A percentile compares a stretch with the other conserved stretches of the same genome.
phyloP scores from a whole-genome alignment of 257 asterid species.

The Gentiana straminea region DNA sequence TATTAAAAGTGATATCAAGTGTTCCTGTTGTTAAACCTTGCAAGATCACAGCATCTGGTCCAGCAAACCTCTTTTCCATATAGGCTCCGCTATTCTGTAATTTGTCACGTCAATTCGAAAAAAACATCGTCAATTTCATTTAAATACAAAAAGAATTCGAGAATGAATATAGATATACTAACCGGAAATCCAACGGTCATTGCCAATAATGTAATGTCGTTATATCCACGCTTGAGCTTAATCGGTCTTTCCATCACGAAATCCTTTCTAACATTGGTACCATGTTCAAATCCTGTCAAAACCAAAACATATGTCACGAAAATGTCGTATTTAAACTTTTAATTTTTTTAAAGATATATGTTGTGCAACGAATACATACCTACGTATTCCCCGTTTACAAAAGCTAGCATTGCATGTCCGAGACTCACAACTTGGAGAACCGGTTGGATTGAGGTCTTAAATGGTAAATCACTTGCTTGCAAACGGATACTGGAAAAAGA shows the following conservation, averaged over 20 bases:
- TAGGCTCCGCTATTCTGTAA: constrained; percentile 88
- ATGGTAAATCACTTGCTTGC: constrained; percentile 57
- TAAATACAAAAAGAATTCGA: no score
- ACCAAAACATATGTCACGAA: not conserved
- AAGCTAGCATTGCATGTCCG: constrained; percentile 75
- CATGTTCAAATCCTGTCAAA: constrained; percentile 63
- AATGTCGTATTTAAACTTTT: no score
- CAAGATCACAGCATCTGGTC: constrained; percentile 55
- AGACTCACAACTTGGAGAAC: constrained; percentile 68
- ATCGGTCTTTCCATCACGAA: constrained; percentile 46
- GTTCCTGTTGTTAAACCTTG: constrained; percentile 92
- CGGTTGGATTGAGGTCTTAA: constrained; percentile 56
- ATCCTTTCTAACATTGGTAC: constrained; percentile 76
- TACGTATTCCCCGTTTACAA: constrained; percentile 61
- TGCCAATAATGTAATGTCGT: constrained; percentile 53
- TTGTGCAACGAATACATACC: constrained; percentile 25
- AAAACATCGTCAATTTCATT: not conserved
- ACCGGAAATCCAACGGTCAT: constrained; percentile 83
- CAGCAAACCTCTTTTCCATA: constrained; percentile 94
- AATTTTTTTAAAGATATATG: no score
- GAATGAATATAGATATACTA: not conserved
- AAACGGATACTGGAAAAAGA: constrained; percentile 35
- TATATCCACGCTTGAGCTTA: constrained; percentile 38
- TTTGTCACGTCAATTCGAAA: not conserved
- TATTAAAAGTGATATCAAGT: constrained; percentile 56